Conservation (phyloP, 257 asterid species). For the Plantago ovata region DNA sequence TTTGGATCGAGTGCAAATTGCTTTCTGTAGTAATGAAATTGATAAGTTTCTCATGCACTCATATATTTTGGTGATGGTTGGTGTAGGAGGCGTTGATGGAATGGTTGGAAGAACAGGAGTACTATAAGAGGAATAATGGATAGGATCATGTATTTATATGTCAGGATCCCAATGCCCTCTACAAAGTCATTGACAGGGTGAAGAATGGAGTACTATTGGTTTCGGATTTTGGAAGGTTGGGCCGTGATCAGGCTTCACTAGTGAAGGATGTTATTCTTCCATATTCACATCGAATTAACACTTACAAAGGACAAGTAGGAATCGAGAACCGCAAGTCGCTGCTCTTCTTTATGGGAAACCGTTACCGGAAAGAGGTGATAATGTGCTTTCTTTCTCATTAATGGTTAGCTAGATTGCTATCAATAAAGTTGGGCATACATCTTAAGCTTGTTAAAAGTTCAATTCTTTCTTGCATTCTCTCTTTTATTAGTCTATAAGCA, state of each 20-base stretch:
- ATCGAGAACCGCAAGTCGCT: conserved; percentile 64
- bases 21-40: background rate
- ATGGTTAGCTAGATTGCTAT: conserved; percentile 12
- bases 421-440: background rate
- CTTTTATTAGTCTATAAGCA: background rate
- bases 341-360: conserved; percentile 96
- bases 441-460: background rate
- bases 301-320: conserved; percentile 78
- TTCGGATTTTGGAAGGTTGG: conserved; percentile 97
- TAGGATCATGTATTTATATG: conserved; percentile 94
- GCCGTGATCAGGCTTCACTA: conserved; percentile 74
- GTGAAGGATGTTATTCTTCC: conserved; percentile 93
- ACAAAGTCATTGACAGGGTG: conserved; percentile 76
- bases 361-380: conserved; percentile 91
- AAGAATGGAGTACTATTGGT: conserved; percentile 86
- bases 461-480: background rate
- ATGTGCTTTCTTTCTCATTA: conserved; percentile 6
- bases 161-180: conserved; percentile 98
- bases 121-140: conserved; percentile 95
- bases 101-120: conserved; percentile 78
- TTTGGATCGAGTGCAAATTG: background rate
- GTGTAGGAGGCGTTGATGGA: conserved; percentile 80
- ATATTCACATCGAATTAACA: conserved; percentile 81
- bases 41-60: conserved; percentile 1
- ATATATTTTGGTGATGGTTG: conserved; percentile 18